Base-by-base conservation (phyloP, 2,329 filamentous ascomycete genomes). In the Paraphoma sp. region DNA sequence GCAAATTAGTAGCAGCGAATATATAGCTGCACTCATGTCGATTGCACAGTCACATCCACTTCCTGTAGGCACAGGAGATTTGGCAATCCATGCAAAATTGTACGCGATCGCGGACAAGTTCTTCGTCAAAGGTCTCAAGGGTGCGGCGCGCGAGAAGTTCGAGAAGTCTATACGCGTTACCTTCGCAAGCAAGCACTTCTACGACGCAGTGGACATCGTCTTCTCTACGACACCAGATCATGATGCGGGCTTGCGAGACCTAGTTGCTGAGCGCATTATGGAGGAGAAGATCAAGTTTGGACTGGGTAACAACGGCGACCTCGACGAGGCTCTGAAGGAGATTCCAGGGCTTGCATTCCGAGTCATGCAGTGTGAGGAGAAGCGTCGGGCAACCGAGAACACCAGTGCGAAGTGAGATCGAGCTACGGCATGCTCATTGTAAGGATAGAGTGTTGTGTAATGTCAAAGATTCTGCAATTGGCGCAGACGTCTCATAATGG, bases 81-180 rank as follows among this genome's bases (percentile, higher is more conserved):
- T 51, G 6, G 23, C 9, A 6, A 51, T 49, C 8, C 55, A 64
- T 49, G 53, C 54, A 2, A 41, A 54, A 14, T 12, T 64, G 10
- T 64, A 62, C 29, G 43, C 50, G 4, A 42, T 64, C 30, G 59
- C 59, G n/a, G 59, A 60, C 29, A 64, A 57, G 29, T 62, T 62
- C 45, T 30, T 49, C 9, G 31, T 64, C 23, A 45, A n/a, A 5
- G 45, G 48, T 2, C 51, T 64, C 0, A 59, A 60, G 30, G 17
- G 31, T 2, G 4, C n/a, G 7, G 51, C 45, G 10, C 12, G 12
- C 1, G 17, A 48, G 41, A 60, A 58, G 17, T 60, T 60, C 38
- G 12, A 47, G 29, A 14, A 16, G 3, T 36, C 31, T 38, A 17
- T 41, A 6, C 11, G 48, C 4, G 3, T 7, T 12, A 36, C 42